Percentiles rank a stretch among this genome's conserved stretches.
phyloP scores from a whole-genome alignment of 2,329 filamentous ascomycete species.

The Lachnellula willkommii region DNA sequence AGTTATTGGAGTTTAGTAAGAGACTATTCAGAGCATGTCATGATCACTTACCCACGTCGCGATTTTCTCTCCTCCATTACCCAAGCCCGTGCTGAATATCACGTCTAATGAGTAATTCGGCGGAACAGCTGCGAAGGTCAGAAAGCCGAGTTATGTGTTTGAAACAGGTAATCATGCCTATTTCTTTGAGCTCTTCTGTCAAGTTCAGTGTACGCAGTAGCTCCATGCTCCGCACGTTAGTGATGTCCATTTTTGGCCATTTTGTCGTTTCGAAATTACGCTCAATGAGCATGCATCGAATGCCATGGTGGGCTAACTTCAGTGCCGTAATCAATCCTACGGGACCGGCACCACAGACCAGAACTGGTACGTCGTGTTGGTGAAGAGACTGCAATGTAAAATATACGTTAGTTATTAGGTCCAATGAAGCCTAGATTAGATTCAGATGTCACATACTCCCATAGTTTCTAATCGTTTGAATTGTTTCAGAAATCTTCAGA shows the following conservation, averaged over 20 bases:
- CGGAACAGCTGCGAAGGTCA: neutral
- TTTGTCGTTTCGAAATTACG: slow-evolving; percentile 27
- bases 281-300: slow-evolving; percentile 26
- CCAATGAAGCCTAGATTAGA: too few relatives aligned
- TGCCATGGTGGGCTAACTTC: slow-evolving; percentile 10
- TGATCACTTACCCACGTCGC: neutral
- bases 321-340: slow-evolving; percentile 24
- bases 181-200: slow-evolving; percentile 23
- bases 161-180: neutral
- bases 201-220: slow-evolving; percentile 30
- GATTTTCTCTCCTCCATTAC: too few relatives aligned
- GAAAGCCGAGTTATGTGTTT: neutral
- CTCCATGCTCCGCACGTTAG: slow-evolving; percentile 35
- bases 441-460: too few relatives aligned
- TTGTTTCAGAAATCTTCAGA: too few relatives aligned
- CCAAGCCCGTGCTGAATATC: too few relatives aligned
- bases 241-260: slow-evolving; percentile 38
- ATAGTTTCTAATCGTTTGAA: too few relatives aligned
- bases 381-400: too few relatives aligned
- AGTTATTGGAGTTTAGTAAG: neutral
- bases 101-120: too few relatives aligned
- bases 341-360: slow-evolving; percentile 23
- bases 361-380: too few relatives aligned
- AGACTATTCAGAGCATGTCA: neutral
- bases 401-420: too few relatives aligned